Base-by-base conservation (phyloP, 345 rosid species). In the Rhizophora apiculata region DNA sequence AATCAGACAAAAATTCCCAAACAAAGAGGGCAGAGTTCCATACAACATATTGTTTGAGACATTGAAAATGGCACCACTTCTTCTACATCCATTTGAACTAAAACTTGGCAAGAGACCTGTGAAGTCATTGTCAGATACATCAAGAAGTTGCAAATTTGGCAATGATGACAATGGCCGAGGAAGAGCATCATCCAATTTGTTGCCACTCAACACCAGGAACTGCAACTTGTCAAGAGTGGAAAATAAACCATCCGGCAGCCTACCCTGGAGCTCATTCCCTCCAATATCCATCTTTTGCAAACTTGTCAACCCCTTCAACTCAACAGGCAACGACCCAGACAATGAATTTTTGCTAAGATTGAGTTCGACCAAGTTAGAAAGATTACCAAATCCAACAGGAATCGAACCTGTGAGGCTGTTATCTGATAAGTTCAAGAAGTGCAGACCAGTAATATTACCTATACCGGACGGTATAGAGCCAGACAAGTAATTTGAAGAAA, bases 191-290 rank as follows among this genome's bases (percentile, higher is more conserved):
- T 67, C 69, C 24, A 76, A 51, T n/a, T 77, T 76, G 68, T 87
- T 87, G 64, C 79, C 65, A 65, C 82, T 74, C 31, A 87, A 72
- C 36, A 62, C 83, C 63, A 78, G 74, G 67, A 81, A 80, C 72
- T 79, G 49, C 82, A 85, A 78, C 20, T 58, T 64, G 71, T 39
- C 63, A 63, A 88, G 82, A 52, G 64, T 74, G 0, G 82, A 70
- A 74, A 88, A 84, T 26, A 88, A 60, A 46, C 66, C 80, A 64
- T 59, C 74, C 0, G 81, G 82, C 63, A 83, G 48, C 21, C 2
- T 55, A 69, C 86, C 86, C 55, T 63, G 78, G 19, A 85, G 68
- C 67, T 2, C 57, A 60, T 75, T 75, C 32, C 37, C 49, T 4
- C 62, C 70, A 15, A 75, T 16, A 24, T 64, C 67, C 66, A 75